Base-by-base conservation (phyloP, 163 green algal species). In the Prototheca cutis region DNA sequence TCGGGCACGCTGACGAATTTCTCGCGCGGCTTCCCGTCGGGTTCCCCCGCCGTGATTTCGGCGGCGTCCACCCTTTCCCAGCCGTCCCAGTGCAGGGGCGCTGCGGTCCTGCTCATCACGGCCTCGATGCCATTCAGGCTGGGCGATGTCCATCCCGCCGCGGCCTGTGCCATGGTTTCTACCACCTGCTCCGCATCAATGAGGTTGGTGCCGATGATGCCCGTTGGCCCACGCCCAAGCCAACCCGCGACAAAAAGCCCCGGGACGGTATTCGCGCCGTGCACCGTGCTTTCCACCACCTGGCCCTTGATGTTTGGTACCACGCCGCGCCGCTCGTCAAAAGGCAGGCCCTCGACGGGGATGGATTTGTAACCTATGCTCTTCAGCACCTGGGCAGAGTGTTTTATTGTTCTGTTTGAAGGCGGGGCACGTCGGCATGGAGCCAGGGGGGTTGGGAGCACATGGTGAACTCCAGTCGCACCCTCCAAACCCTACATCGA, bases 131-230 rank as follows among this genome's bases (percentile, higher is more conserved):
- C 61, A 2, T 17, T 18, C 2, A 45, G 40, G 21, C 36, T 17
- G 4, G 6, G 21, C 4, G 24, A 19, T 1, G 23, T 30, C 25
- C 48, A 68, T 33, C 23, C 52, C 28, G 30, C 53, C 28, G 36
- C n/a, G 6, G 42, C 48, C 30, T 73, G 53, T 13, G 62, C 53
- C 17, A 93, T 77, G 32, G 55, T 70, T 10, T 60, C 67, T 10
- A 86, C 84, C 31, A 84, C 91, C 59, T 95, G 81, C 49, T 91
- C 82, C 1, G 85, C 87, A 72, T 91, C 84, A 39, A 82, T 63
- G 13, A 91, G 55, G 65, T 96, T 96, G 31, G 85, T 95, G 36
- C 87, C 89, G 27, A 96, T 95, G 72, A 95, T 95, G 63, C 89
- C 89, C 4, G 81, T 84, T 0, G 89, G 84, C 1, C 89, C 89